Evolutionary conservation across 2,329 filamentous ascomycete species (phyloP), one percentile per base, ranked within the genome.

Genomic region (Dactylellina cionopaga): DNA sequence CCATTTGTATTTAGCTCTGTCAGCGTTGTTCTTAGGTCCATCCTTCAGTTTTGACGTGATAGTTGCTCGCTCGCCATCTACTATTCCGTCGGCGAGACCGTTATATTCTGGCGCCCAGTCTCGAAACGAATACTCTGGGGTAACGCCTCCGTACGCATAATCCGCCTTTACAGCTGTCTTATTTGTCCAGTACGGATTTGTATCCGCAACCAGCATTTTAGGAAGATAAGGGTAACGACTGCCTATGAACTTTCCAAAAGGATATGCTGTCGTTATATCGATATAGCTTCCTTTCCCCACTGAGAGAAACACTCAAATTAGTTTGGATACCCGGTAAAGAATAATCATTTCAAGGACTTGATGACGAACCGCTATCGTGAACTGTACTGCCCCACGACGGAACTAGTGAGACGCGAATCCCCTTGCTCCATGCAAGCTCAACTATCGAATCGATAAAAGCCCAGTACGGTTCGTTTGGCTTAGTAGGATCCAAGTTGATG

Each of bases 61-160:
- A n/a, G 51, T 55, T 6, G 7, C 17, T 1, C 85, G 85, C 46
- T 83, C 17, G 3, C 75, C 75, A 1, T 33, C 62, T 27, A 75
- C 51, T 35, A 76, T 75, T 17, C 76, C 76, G 9, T 75, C 29
- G 6, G 75, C 76, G 19, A 77, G 55, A n/a, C 65, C 72, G 33
- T 77, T 68, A 29, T 76, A 77, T 29, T 76, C 56, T 10, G 63
- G 52, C 7, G 43, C 22, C 74, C 75, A 77, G 43, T 74, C 74
- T 24, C 46, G 60, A 25, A 52, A 49, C 19, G 17, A 19, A 39
- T 74, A 69, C 15, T 37, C 22, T 1, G 71, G 74, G n/a, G 66
- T 17, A 19, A 76, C 74, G 10, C 75, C 75, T 17, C 76, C 75
- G 1, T 27, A 33, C 10, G 66, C 35, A 52, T 76, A 77, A 33